These are phyloP conservation scores for Tephrocybe sp. DNA, from an alignment of 768 basidiomycete genomes.

Conservation along the genomic window DNA sequence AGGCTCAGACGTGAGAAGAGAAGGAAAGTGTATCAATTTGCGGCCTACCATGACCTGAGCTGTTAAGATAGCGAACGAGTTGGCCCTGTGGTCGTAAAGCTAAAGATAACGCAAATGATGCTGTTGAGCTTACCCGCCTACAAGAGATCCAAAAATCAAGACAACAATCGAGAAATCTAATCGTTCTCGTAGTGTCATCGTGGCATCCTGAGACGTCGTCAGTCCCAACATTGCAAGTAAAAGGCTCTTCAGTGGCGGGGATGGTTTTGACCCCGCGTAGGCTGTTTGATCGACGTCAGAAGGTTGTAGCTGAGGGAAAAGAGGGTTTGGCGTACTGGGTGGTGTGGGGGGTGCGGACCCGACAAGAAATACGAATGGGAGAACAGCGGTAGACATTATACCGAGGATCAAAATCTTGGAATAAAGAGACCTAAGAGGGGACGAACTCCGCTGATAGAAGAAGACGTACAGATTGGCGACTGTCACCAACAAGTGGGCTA, in stretches of 20 bases:
- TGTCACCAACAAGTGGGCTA: slow-evolving; percentile 56
- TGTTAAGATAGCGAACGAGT: slow-evolving; percentile 63
- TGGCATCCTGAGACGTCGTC: slow-evolving; percentile 36
- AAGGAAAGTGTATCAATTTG: neutral
- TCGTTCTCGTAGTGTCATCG: slow-evolving; percentile 66
- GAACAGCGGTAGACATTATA: slow-evolving; percentile 62
- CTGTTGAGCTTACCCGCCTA: slow-evolving; percentile 65
- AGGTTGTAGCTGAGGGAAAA: neutral
- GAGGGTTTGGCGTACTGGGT: slow-evolving; percentile 52
- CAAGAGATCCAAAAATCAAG: slow-evolving; percentile 60
- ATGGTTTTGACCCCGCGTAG: slow-evolving; percentile 62
- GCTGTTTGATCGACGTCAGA: slow-evolving; percentile 37
- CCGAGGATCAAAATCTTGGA: slow-evolving; percentile 65
- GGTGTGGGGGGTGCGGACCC: slow-evolving; percentile 65
- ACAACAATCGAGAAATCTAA: slow-evolving; percentile 65
- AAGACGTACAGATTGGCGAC: slow-evolving; percentile 55
- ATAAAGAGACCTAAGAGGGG: neutral
- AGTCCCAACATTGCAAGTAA: slow-evolving; percentile 50
- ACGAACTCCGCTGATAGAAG: neutral
- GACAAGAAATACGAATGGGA: slow-evolving; percentile 61
- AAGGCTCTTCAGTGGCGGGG: slow-evolving; percentile 53
- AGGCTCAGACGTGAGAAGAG: neutral
- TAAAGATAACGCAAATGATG: slow-evolving; percentile 11
- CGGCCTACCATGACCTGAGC: slow-evolving; percentile 62
- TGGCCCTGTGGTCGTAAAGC: slow-evolving; percentile 39